Evolutionary conservation across 306 rosid species (phyloP).

Genomic region (Amphicarpaea edgeworthii): DNA sequence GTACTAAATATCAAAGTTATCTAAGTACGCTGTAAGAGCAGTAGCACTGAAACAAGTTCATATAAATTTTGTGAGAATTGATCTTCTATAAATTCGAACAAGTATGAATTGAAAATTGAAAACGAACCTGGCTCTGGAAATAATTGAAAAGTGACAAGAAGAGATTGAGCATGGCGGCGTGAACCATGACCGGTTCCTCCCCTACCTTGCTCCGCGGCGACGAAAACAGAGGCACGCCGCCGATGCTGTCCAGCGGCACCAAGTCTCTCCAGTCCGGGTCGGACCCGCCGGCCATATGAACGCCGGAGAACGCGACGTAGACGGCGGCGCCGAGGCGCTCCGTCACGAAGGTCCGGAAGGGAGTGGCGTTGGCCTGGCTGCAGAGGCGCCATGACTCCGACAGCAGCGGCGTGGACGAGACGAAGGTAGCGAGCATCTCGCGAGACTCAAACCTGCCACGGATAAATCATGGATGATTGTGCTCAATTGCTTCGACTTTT

Average conservation of each 20-base stretch:
- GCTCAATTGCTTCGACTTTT: background rate
- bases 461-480: background rate
- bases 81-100: background rate
- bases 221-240: constrained; percentile 49
- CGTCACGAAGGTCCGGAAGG: constrained; percentile 48
- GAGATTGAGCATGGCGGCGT: constrained; percentile 61
- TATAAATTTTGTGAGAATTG: background rate
- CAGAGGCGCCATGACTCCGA: constrained; percentile 83
- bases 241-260: constrained; percentile 53
- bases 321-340: constrained; percentile 55
- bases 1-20: no score
- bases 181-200: constrained; percentile 68
- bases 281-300: constrained; percentile 43
- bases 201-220: constrained; percentile 50
- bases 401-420: constrained; percentile 77
- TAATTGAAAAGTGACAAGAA: constrained; percentile 50
- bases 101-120: background rate
- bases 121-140: constrained; percentile 65
- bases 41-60: background rate
- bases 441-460: constrained; percentile 72
- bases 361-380: constrained; percentile 56
- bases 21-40: background rate
- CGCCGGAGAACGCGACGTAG: constrained; percentile 74
- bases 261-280: constrained; percentile 46
- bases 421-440: constrained; percentile 71